These are phyloP conservation scores for Vaccinium corymbosum DNA, from an alignment of 148 eudicot genomes.

Conservation along the genomic window DNA sequence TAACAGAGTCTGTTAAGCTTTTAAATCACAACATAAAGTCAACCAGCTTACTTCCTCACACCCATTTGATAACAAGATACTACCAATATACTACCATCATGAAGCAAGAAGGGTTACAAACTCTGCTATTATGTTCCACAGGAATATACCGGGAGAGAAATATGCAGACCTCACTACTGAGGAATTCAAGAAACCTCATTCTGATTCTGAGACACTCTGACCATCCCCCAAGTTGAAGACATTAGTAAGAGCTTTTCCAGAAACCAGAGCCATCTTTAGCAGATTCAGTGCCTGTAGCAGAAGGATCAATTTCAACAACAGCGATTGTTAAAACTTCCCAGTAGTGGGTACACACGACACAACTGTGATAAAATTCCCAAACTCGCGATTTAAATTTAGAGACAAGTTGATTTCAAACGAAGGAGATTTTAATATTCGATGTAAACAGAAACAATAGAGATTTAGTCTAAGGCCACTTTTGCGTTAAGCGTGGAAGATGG, in stretches of 20 bases:
- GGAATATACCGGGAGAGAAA: neutral
- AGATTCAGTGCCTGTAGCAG: conserved; percentile 1
- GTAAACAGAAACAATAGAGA: neutral
- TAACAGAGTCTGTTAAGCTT: neutral
- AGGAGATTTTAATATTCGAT: neutral
- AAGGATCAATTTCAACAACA: neutral
- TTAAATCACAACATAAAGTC: neutral
- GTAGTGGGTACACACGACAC: neutral
- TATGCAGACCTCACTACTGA: neutral
- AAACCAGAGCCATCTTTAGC: neutral
- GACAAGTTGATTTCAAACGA: neutral
- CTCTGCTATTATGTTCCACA: neutral
- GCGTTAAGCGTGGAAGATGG: neutral
- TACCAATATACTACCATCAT: neutral
- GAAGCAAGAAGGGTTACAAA: neutral
- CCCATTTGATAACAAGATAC: neutral
- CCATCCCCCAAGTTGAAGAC: neutral
- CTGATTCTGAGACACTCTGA: neutral
- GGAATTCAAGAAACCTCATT: neutral
- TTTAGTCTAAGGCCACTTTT: neutral
- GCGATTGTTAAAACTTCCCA: neutral
- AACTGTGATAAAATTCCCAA: neutral
- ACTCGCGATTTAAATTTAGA: neutral
- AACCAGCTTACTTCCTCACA: neutral
- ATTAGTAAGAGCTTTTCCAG: neutral